Evolutionary conservation across 2,329 filamentous ascomycete genomes (phyloP).

Genomic region (Aspergillus tamarii): DNA sequence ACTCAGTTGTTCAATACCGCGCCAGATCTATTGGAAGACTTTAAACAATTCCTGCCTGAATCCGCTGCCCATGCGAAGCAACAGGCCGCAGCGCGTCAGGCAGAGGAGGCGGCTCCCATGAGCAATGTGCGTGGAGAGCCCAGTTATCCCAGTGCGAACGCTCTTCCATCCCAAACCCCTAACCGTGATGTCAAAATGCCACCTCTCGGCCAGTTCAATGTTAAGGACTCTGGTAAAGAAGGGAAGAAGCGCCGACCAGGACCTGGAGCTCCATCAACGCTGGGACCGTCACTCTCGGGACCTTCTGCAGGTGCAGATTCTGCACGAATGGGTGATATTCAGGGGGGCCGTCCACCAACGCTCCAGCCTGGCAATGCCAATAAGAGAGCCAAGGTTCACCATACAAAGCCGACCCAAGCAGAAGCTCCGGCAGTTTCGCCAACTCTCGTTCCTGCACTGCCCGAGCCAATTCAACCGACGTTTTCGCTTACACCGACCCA

Average conservation of each 20-base stretch:
- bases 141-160: conserved; percentile 44
- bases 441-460: conserved; percentile 83
- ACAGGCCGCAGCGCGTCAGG: conserved; percentile 60
- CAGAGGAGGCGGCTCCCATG: conserved; percentile 70
- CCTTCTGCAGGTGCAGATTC: conserved; percentile 35
- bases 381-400: conserved; percentile 74
- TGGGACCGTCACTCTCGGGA: conserved; percentile 39
- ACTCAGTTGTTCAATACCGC: conserved; percentile 91
- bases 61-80: conserved; percentile 73
- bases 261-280: conserved; percentile 43
- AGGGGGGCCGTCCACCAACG: conserved; percentile 38
- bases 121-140: conserved; percentile 64
- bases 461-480: conserved; percentile 80
- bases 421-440: conserved; percentile 71
- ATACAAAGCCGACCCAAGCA: conserved; percentile 64
- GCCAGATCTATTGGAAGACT: conserved; percentile 93
- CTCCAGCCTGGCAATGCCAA: conserved; percentile 48
- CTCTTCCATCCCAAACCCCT: conserved; percentile 55
- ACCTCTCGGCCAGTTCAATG: conserved; percentile 91
- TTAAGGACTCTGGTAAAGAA: conserved; percentile 81
- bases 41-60: conserved; percentile 97
- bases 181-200: conserved; percentile 71
- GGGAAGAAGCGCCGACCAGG: conserved; percentile 81
- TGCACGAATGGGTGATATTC: conserved; percentile 37
- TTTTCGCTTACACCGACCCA: conserved; percentile 72